Evolutionary conservation across 257 asterid species (phyloP).

Genomic region (Solanum appendiculatum): DNA sequence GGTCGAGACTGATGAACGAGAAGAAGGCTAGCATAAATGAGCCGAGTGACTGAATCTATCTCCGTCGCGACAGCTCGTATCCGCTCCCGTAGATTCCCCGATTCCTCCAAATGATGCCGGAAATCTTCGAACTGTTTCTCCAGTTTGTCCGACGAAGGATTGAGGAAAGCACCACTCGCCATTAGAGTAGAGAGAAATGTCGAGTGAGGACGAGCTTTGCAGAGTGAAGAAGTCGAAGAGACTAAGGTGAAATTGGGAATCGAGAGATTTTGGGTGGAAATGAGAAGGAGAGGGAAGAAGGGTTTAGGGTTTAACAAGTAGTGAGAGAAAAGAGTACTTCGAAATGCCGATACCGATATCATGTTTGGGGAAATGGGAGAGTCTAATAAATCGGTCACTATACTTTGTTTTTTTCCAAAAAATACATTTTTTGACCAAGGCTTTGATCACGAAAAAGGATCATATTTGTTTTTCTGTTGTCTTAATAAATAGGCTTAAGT

Average conservation of each 20-base stretch:
- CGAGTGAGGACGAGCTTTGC: neutral
- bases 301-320: constrained; percentile 27
- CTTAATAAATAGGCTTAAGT: too few relatives aligned
- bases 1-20: constrained; percentile 70
- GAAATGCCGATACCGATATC: constrained; percentile 7
- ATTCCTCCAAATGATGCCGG: constrained; percentile 54
- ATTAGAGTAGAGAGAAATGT: constrained; percentile 26
- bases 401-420: too few relatives aligned
- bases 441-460: too few relatives aligned
- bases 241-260: neutral
- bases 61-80: constrained; percentile 61
- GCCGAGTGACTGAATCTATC: constrained; percentile 69
- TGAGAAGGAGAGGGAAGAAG: neutral
- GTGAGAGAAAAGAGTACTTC: constrained; percentile 5
- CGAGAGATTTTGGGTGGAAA: neutral
- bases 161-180: constrained; percentile 24
- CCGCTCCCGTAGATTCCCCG: constrained; percentile 69
- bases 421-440: too few relatives aligned
- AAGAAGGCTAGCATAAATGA: constrained; percentile 65
- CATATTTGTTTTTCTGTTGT: too few relatives aligned
- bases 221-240: constrained; percentile 4
- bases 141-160: constrained; percentile 28
- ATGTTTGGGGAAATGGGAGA: neutral
- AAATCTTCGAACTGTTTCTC: constrained; percentile 73
- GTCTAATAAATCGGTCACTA: neutral